Evolutionary conservation across 2,329 filamentous ascomycete species (phyloP), one percentile per base, ranked within the genome.

Genomic region (Geosmithia putterillii): DNA sequence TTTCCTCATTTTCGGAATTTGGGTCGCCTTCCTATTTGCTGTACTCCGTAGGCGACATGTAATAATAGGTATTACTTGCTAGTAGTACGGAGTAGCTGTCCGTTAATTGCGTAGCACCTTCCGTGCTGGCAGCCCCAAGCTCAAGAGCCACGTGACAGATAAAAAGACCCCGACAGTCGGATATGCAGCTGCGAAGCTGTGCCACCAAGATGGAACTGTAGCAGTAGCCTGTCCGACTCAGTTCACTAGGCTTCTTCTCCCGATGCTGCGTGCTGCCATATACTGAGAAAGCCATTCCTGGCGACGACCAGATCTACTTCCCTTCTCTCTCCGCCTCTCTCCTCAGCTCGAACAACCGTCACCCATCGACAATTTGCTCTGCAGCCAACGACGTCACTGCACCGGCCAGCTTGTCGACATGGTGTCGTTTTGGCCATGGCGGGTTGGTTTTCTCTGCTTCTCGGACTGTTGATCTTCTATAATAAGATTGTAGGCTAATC

Each of bases 351-450:
- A 15, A 18, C 37, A 39, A n/a, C 15, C 38, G 10, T 39, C n/a
- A 18, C 17, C 22, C 28, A 3, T 18, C 38, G 19, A 21, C 22
- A 20, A 39, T 17, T 18, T 39, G n/a, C 12, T 20, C 38, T 39
- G 19, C 10, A 15, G n/a, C 38, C 9, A 32, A 32, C 28, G 19
- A 39, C 28, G 28, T 39, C 38, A 39, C 28, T 32, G 10, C 10
- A 32, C 10, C 21, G 21, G 12, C 21, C 15, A 37, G 12, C 23
- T 37, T 15, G 32, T 39, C 51, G 62, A 51, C 47, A 92, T 92
- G 86, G 83, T 89, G 55, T 86, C 81, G 43, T 73, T 92, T 52
- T 92, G 86, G 86, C 86, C 86, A 50, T 94, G 83, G 79, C 80
- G 77, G 70, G 84, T 87, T 63, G 54, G 70, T 58, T 42, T 21